Conservation (phyloP, 345 rosid genomes). For the Bruguiera sexangula region DNA sequence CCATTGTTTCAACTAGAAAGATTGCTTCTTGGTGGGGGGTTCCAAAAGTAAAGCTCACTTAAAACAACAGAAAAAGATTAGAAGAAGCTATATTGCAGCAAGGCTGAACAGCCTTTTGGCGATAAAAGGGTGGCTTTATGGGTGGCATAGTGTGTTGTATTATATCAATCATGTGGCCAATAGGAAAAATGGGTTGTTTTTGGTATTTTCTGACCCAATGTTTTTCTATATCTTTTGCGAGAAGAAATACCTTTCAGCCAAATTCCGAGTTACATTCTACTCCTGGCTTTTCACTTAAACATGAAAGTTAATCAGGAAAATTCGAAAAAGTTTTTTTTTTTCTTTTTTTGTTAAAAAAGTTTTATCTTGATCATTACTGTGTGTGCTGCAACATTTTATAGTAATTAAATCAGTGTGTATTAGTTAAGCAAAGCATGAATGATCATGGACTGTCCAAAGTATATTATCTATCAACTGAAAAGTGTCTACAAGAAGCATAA, state of each 20-base stretch:
- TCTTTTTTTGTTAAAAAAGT: background rate
- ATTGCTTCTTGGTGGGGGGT: background rate
- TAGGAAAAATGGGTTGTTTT: background rate
- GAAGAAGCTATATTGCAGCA: background rate
- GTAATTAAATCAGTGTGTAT: background rate
- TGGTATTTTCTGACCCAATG: background rate
- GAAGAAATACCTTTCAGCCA: background rate
- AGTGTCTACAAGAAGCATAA: too few relatives aligned
- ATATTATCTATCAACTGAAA: too few relatives aligned
- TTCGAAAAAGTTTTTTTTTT: too few relatives aligned
- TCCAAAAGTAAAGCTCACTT: background rate
- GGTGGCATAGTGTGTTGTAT: background rate
- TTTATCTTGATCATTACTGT: background rate
- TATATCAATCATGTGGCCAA: background rate
- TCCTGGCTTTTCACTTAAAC: too few relatives aligned
- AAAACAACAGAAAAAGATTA: background rate
- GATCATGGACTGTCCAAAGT: too few relatives aligned
- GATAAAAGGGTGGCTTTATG: background rate
- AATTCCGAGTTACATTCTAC: too few relatives aligned
- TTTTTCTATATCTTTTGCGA: background rate
- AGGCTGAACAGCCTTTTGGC: background rate
- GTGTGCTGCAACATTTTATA: background rate
- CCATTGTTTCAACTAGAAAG: constrained; percentile 22
- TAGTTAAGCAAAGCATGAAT: too few relatives aligned
- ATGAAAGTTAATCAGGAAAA: too few relatives aligned